Evolutionary conservation across 2,329 filamentous ascomycete species (phyloP).

Genomic region (Anisogramma anomala): DNA sequence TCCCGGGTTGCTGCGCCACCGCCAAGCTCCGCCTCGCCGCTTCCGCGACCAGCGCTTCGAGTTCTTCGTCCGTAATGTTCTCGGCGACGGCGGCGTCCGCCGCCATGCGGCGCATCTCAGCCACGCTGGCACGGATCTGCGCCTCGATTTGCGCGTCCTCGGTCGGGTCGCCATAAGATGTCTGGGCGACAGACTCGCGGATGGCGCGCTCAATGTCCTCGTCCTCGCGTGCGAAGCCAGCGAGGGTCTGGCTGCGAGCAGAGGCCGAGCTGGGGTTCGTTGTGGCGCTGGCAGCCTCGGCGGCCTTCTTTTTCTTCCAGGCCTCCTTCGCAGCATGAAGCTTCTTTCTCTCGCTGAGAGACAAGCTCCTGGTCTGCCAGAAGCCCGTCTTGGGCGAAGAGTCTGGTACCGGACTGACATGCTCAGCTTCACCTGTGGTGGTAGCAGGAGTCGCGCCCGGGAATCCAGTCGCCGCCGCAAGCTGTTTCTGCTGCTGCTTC

Average conservation of each 20-base stretch:
- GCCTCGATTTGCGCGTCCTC: constrained; percentile 63
- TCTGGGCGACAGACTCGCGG: constrained; percentile 53
- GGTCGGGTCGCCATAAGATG: constrained; percentile 54
- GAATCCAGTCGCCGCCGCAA: constrained; percentile 18
- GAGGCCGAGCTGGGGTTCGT: constrained; percentile 12
- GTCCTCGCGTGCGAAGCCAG: constrained; percentile 25
- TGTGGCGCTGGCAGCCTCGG: constrained; percentile 10
- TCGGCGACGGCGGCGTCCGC: constrained; percentile 19
- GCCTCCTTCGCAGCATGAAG: constrained; percentile 36
- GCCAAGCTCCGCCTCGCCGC: constrained; percentile 42
- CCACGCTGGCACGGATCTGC: constrained; percentile 61
- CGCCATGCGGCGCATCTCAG: constrained; percentile 32
- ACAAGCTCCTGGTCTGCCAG: constrained; percentile 34
- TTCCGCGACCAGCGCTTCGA: constrained; percentile 43
- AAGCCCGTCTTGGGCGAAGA: constrained; percentile 32
- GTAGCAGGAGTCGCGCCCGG: neutral
- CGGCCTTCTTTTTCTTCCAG: constrained; percentile 27
- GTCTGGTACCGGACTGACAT: neutral
- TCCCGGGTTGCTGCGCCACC: constrained; percentile 15
- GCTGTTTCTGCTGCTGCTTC: constrained; percentile 24
- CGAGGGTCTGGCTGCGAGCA: constrained; percentile 13
- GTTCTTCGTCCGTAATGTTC: constrained; percentile 45
- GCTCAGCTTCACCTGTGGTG: constrained; percentile 8
- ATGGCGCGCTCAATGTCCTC: constrained; percentile 64
- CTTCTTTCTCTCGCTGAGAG: constrained; percentile 40